Conservation (phyloP, 2,329 filamentous ascomycete species). For the Claviceps lovelessii region DNA sequence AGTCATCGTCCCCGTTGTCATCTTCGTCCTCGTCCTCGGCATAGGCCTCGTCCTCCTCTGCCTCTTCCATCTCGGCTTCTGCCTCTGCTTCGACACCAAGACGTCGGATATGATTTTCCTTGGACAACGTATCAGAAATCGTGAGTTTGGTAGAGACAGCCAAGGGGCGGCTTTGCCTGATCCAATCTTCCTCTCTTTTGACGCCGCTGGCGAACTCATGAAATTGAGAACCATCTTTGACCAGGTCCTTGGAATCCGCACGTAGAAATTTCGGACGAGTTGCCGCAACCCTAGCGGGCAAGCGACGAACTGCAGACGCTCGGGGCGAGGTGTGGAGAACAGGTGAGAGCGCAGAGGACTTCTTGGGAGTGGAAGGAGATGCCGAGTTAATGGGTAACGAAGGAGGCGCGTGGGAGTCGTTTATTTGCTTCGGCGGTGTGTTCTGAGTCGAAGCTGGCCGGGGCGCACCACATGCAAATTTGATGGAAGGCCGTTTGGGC, state of each 20-base stretch:
- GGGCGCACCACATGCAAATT: constrained; percentile 55
- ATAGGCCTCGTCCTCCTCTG: constrained; percentile 32
- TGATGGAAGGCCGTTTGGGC: constrained; percentile 49
- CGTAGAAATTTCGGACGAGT: constrained; percentile 32
- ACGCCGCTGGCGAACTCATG: constrained; percentile 84
- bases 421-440: constrained; percentile 18
- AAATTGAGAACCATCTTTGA: constrained; percentile 50
- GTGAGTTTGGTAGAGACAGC: constrained; percentile 59
- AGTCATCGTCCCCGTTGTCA: constrained; percentile 30
- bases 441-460: constrained; percentile 27
- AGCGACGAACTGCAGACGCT: constrained; percentile 6
- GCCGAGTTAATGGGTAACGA: constrained; percentile 10
- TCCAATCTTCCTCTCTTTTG: constrained; percentile 81
- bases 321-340: constrained; percentile 13
- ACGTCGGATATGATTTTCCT: constrained; percentile 77
- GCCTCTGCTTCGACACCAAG: constrained; percentile 83
- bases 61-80: constrained; percentile 63
- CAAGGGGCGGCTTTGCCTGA: constrained; percentile 51
- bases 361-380: constrained; percentile 19
- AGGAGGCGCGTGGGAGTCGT: constrained; percentile 3
- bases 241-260: constrained; percentile 34
- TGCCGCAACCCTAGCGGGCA: constrained; percentile 11
- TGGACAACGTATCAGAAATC: constrained; percentile 74
- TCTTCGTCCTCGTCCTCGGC: constrained; percentile 35
- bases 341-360: constrained; percentile 11